These are phyloP conservation scores for Fusarium sp. DNA, from an alignment of 2,329 filamentous ascomycete species.

Conservation along the genomic window DNA sequence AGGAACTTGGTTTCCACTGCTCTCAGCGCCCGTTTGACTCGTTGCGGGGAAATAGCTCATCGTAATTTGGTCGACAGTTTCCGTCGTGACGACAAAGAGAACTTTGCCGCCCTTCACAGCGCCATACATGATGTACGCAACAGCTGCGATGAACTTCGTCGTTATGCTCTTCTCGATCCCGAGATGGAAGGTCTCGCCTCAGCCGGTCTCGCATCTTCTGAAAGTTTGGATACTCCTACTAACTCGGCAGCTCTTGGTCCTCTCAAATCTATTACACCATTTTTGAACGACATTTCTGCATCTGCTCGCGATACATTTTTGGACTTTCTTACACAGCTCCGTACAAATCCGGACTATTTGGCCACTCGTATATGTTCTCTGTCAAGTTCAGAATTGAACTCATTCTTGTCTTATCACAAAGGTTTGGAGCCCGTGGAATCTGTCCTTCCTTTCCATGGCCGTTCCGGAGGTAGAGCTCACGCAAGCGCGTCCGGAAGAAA, in stretches of 20 bases:
- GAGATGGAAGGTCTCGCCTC: constrained; percentile 72
- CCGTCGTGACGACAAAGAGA: constrained; percentile 81
- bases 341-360: constrained; percentile 89
- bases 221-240: constrained; percentile 62
- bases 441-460: constrained; percentile 77
- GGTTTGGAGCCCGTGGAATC: constrained; percentile 85
- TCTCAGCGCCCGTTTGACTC: constrained; percentile 77
- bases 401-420: constrained; percentile 82
- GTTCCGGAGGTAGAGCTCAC: constrained; percentile 60
- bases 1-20: constrained; percentile 80
- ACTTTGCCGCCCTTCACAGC: constrained; percentile 79
- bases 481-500: constrained; percentile 58
- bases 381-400: constrained; percentile 78
- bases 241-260: constrained; percentile 54
- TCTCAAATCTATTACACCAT: constrained; percentile 62
- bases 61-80: constrained; percentile 83
- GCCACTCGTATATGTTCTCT: constrained; percentile 83
- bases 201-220: constrained; percentile 57
- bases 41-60: constrained; percentile 79
- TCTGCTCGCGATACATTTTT: constrained; percentile 81
- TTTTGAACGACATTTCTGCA: constrained; percentile 79
- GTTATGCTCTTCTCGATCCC: constrained; percentile 77
- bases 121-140: constrained; percentile 83
- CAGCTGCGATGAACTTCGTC: constrained; percentile 78
- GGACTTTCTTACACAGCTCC: constrained; percentile 82